Evolutionary conservation across 202 grass and related monocot species (phyloP).

Genomic region (Musa balbisiana): DNA sequence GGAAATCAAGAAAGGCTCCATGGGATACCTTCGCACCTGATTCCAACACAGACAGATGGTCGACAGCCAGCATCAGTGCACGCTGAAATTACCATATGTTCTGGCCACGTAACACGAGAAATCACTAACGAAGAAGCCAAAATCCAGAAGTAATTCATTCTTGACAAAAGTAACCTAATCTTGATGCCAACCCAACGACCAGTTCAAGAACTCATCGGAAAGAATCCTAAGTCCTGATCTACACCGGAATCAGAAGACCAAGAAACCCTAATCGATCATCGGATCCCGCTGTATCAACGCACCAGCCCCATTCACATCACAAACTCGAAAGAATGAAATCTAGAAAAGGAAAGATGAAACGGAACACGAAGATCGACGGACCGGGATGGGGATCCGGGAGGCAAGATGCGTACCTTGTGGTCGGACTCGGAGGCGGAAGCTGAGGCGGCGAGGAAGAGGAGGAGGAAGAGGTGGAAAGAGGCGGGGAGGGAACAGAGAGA

Average conservation of each 20-base stretch:
- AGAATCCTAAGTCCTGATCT: not conserved
- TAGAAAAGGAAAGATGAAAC: not conserved
- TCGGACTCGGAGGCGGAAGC: constrained; percentile 65
- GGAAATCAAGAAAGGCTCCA: not conserved
- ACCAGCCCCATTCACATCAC: not conserved
- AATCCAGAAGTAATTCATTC: not conserved
- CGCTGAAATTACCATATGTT: not conserved
- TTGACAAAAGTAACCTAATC: not conserved
- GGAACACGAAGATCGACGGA: no score
- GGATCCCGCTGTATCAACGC: not conserved
- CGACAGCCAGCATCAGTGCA: not conserved
- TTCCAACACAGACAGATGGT: not conserved
- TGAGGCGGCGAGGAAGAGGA: constrained; percentile 30
- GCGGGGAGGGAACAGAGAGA: not conserved
- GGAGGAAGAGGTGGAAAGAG: constrained; percentile 10
- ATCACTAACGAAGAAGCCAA: not conserved
- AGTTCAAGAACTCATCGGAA: not conserved
- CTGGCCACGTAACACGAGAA: not conserved
- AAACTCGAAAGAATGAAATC: not conserved
- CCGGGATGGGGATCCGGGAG: not conserved
- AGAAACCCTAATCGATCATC: not conserved
- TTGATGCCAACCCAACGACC: not conserved
- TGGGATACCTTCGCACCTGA: not conserved
- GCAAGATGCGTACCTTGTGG: constrained; percentile 53
- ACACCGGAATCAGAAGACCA: not conserved